Evolutionary conservation across 108 stramenopile species (phyloP).

Genomic region (Pseudonitzschia multiseries): DNA sequence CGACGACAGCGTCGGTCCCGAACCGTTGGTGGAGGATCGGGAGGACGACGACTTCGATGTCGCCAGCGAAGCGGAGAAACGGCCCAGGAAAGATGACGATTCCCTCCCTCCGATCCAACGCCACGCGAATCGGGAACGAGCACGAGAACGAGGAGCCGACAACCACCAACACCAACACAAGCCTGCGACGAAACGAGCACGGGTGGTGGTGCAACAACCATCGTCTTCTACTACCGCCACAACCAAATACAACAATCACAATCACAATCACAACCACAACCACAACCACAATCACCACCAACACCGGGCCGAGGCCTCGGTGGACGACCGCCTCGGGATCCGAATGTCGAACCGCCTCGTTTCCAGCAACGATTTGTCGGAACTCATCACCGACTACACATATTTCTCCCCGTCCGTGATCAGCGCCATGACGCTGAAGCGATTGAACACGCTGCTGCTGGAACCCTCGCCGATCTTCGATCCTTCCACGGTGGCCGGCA

Average conservation of each 20-base stretch:
- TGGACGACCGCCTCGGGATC: constrained; percentile 46
- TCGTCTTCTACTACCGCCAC: not conserved
- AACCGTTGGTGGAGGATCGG: not conserved
- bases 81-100: not conserved
- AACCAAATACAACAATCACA: no score
- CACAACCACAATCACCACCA: no score
- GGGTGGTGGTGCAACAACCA: no score
- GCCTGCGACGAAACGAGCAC: no score
- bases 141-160: no score
- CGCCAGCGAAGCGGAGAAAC: no score
- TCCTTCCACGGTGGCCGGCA: constrained; percentile 47
- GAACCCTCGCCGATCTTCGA: constrained; percentile 37
- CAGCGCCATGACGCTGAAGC: constrained; percentile 42
- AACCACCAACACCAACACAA: no score
- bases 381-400: constrained; percentile 29
- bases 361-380: constrained; percentile 44
- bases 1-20: not conserved
- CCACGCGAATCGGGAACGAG: no score
- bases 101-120: not conserved
- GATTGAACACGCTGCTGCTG: constrained; percentile 30
- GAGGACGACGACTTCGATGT: constrained; percentile 14
- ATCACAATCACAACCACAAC: no score
- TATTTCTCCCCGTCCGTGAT: constrained; percentile 50
- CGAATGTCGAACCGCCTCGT: constrained; percentile 51
- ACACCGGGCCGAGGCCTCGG: constrained; percentile 7